Evolutionary conservation across 2,329 filamentous ascomycete genomes (phyloP).

Genomic region (Alternaria infectoria): DNA sequence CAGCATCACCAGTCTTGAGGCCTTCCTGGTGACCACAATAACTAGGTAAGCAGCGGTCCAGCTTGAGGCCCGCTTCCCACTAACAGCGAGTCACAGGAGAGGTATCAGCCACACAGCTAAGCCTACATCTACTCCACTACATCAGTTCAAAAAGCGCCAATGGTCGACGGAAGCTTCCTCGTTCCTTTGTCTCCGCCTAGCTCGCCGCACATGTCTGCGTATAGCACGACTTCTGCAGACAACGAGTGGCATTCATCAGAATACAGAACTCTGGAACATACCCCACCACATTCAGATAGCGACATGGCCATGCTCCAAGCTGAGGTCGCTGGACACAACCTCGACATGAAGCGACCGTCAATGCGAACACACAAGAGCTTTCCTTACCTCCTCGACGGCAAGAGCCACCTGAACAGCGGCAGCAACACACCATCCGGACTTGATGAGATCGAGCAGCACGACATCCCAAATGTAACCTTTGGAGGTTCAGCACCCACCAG

Average conservation of each 20-base stretch:
- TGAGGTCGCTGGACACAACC: constrained; percentile 44
- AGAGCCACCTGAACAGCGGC: constrained; percentile 36
- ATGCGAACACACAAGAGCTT: constrained; percentile 54
- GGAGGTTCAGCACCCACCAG: constrained; percentile 55
- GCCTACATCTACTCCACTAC: constrained; percentile 20
- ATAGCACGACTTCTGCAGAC: constrained; percentile 51
- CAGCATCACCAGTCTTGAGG: not conserved
- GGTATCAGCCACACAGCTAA: constrained; percentile 29
- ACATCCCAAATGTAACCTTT: constrained; percentile 46
- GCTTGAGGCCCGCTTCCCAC: constrained; percentile 5
- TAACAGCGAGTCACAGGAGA: constrained; percentile 33
- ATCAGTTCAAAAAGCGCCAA: constrained; percentile 43
- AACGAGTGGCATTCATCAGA: constrained; percentile 53
- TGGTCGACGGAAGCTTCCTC: constrained; percentile 54
- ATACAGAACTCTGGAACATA: constrained; percentile 43
- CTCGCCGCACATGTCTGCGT: constrained; percentile 59
- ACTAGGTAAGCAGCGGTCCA: constrained; percentile 14
- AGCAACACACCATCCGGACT: constrained; percentile 39
- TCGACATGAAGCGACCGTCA: constrained; percentile 47
- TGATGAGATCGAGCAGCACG: constrained; percentile 44
- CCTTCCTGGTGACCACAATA: constrained; percentile 9
- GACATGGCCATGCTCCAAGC: constrained; percentile 49
- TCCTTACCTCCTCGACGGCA: constrained; percentile 50
- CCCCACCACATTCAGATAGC: constrained; percentile 43
- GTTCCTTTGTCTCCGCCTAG: constrained; percentile 58